These are phyloP conservation scores for Scalesia atractyloides DNA, from an alignment of 129 eudicot genomes.

Conservation along the genomic window DNA sequence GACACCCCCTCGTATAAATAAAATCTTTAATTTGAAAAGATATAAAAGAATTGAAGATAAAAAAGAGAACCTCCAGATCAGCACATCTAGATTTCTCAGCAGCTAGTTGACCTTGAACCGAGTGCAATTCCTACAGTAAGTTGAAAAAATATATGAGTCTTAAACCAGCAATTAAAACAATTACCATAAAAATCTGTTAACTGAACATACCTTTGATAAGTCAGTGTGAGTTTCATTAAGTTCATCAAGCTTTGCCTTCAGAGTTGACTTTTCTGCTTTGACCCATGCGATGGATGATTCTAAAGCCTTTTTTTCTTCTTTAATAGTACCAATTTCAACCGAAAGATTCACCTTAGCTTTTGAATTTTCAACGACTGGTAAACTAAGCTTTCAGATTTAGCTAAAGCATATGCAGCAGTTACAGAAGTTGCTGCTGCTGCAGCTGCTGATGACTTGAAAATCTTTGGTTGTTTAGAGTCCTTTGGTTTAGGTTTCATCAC, in stretches of 20 bases:
- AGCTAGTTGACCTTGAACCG: constrained; percentile 81
- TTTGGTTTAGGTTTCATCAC: constrained; percentile 81
- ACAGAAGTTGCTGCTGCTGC: constrained; percentile 99
- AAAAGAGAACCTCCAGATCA: constrained; percentile 72
- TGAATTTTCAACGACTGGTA: constrained; percentile 43
- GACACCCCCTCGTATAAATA: background rate
- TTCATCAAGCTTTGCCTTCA: constrained; percentile 78
- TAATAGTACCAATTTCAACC: constrained; percentile 42
- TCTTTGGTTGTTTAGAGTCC: constrained; percentile 65
- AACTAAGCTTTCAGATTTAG: constrained; percentile 54
- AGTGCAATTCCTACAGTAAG: constrained; percentile 74
- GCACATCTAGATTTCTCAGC: constrained; percentile 97
- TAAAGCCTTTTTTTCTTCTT: constrained; percentile 67
- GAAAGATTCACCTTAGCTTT: constrained; percentile 56
- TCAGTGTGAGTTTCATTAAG: constrained; percentile 58
- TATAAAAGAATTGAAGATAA: background rate
- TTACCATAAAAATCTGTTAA: constrained; percentile 2
- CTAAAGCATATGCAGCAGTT: constrained; percentile 85
- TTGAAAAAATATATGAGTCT: constrained; percentile 14
- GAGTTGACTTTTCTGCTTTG: constrained; percentile 56
- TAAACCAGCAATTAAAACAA: background rate
- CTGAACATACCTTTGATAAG: constrained; percentile 65
- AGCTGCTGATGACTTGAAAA: constrained; percentile 88
- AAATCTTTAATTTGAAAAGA: background rate
- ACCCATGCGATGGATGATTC: constrained; percentile 70